Percentiles rank a stretch among this genome's conserved stretches.
Conservation (phyloP, 2,329 filamentous ascomycete species). For the Colletotrichum sp. region DNA sequence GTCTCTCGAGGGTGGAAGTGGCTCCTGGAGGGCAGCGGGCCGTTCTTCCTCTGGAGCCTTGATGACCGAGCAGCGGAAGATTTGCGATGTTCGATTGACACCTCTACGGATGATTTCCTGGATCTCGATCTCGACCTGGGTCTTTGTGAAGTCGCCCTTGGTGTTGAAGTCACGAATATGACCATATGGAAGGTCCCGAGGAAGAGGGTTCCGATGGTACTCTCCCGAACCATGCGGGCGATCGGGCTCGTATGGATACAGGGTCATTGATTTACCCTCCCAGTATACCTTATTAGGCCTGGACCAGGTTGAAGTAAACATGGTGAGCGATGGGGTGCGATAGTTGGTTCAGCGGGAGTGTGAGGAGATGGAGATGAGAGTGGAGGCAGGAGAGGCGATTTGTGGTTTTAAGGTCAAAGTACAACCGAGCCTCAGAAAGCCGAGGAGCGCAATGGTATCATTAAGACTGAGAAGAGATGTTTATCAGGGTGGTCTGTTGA, state of each 20-base stretch:
- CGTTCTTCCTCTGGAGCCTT: background rate
- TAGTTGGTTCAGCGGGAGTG: background rate
- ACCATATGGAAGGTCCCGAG: rapidly evolving
- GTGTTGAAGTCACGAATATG: background rate
- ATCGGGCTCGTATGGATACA: background rate
- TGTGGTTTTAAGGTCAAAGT: no score
- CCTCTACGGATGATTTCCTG: background rate
- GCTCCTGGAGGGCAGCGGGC: background rate
- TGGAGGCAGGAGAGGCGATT: no score
- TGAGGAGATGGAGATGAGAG: background rate
- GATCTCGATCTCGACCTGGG: rapidly evolving
- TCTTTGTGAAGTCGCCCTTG: rapidly evolving
- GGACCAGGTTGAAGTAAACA: background rate
- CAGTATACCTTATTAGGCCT: background rate
- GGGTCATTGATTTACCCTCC: rapidly evolving
- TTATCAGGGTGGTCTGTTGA: no score
- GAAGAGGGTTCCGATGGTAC: background rate
- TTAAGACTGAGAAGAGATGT: no score
- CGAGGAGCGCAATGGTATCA: no score
- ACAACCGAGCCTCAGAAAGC: no score
- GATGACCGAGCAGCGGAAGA: background rate
- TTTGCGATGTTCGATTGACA: rapidly evolving
- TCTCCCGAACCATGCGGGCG: background rate
- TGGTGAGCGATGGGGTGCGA: background rate
- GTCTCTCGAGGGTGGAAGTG: background rate